These are phyloP conservation scores for Naganishia vaughanmartiniae DNA, from an alignment of 768 basidiomycete species.

Conservation along the genomic window DNA sequence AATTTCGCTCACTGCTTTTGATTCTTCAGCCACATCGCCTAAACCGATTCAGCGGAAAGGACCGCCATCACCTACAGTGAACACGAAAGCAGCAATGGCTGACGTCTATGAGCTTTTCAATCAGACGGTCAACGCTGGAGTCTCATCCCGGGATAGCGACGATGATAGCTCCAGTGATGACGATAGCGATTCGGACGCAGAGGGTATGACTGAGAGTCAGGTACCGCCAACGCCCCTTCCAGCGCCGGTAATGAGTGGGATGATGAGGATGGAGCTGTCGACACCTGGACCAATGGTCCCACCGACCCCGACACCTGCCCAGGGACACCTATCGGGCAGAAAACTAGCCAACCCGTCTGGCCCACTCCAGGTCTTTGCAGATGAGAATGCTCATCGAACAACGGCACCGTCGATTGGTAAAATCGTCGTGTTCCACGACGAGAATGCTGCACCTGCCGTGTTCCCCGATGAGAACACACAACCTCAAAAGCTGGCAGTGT, in stretches of 20 bases:
- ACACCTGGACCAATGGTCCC: slow-evolving; percentile 44
- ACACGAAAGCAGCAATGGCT: slow-evolving; percentile 89
- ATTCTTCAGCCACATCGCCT: slow-evolving; percentile 41
- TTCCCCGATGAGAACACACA: slow-evolving; percentile 44
- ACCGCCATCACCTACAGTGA: slow-evolving; percentile 70
- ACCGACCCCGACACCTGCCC: slow-evolving; percentile 52
- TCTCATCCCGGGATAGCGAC: slow-evolving; percentile 32
- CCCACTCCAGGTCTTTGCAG: slow-evolving; percentile 25
- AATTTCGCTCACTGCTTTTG: slow-evolving; percentile 4
- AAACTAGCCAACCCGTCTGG: slow-evolving; percentile 19
- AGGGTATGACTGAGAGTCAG: slow-evolving; percentile 24
- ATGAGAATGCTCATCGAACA: slow-evolving; percentile 21
- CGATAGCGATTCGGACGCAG: slow-evolving; percentile 41
- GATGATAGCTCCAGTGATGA: slow-evolving; percentile 42
- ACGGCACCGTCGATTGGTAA: not conserved
- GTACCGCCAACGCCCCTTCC: slow-evolving; percentile 46
- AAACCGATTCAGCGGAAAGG: slow-evolving; percentile 33
- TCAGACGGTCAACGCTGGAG: slow-evolving; percentile 52
- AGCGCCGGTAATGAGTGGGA: slow-evolving; percentile 28
- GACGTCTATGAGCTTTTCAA: slow-evolving; percentile 98
- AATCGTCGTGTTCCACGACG: slow-evolving; percentile 29
- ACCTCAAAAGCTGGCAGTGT: slow-evolving; percentile 33
- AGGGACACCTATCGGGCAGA: slow-evolving; percentile 35
- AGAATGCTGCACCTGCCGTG: slow-evolving; percentile 24
- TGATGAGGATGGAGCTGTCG: slow-evolving; percentile 38